Base-by-base conservation (phyloP, 106 monocot species). In the Gastrodia elata region DNA sequence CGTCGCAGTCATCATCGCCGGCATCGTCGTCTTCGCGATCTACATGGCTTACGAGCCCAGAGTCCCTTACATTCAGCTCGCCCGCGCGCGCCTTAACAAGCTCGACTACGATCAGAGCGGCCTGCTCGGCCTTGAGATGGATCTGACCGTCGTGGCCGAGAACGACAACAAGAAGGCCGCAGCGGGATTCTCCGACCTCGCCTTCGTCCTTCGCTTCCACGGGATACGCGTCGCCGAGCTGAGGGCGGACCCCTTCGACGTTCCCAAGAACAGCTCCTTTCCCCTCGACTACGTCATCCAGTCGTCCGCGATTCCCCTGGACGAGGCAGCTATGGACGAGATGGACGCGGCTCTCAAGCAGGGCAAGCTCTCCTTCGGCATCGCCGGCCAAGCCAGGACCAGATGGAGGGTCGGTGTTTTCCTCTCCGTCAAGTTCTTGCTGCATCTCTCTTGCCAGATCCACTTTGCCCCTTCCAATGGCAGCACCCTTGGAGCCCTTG, bases 1-100 rank as follows among this genome's bases (percentile, higher is more conserved):
- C 71, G 28, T 85, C 4, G 83, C 79, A 3, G 87, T 92, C 26
- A 87, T 86, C 73, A 64, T 92, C 74, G 71, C 75, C 1, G 95
- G 89, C 48, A 64, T 83, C 41, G 48, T 68, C 34, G 77, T 92
- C 24, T 75, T 89, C 76, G 37, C 74, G 43, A 65, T 95, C 77
- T 91, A 87, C 82, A 39, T 86, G 58, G 80, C 84, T 73, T 86
- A 87, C 80, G 83, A 84, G 64, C 96, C 96, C 27, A 83, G 72
- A 75, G 56, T 82, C 41, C 92, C 96, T 16, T 85, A 76, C 85
- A 26, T 96, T 34, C 42, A 49, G 9, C 74, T 92, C 20, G 26
- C 75, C 0, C 25, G 33, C 24, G 87, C 92, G 18, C 78, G 72
- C 46, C 81, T 96, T n/a, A 48, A 79, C 77, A 68, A 20, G 14